Evolutionary conservation across 192 early-diverging fungal species (phyloP), one percentile per base, ranked within the genome.

Genomic region (Rhizoclosmatium globosum): DNA sequence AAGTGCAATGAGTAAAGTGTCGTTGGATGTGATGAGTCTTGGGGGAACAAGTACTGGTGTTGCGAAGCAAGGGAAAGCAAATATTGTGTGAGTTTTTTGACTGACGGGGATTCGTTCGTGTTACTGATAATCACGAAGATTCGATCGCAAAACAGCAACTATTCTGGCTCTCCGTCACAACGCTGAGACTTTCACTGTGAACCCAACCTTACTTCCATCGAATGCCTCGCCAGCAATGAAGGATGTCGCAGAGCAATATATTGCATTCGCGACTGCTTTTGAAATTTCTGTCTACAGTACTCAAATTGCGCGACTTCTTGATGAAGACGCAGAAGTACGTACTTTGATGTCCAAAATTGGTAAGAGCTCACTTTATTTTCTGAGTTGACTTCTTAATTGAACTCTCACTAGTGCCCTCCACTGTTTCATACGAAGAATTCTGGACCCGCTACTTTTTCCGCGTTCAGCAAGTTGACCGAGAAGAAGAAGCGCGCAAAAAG

Each of bases 391-490:
- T 43, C 13, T 21, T 7, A 76, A 64, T 31, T 72, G 3, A 48
- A 50, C 4, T 47, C 43, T 45, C 19, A 43, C 11, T 62, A 84
- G 86, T 85, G 9, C 86, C 86, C 0, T 60, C 62, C 4, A 19
- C 73, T 15, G 70, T 82, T 4, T 72, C 80, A 2, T 68, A 84
- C 39, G 74, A 81, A 2, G 76, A 74, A 11, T 87, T 87, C 61
- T 87, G 86, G 86, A 64, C 68, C 11, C 79, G 86, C 2, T 87
- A 87, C 70, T 85, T 82, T 73, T 87, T 82, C 65, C 53, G 68
- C 13, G 74, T 85, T 1, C 39, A 44, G 2, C 82, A 87, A 70
- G 48, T 87, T 0, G 84, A 87, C 11, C 66, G 82, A 13, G 79
- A 85, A 68, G 86, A 87, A 45, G 81, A 79, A 46, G 62, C 68